These are phyloP conservation scores for Eimeria falciformis DNA, from an alignment of 169 alveolate species.

Conservation along the genomic window DNA sequence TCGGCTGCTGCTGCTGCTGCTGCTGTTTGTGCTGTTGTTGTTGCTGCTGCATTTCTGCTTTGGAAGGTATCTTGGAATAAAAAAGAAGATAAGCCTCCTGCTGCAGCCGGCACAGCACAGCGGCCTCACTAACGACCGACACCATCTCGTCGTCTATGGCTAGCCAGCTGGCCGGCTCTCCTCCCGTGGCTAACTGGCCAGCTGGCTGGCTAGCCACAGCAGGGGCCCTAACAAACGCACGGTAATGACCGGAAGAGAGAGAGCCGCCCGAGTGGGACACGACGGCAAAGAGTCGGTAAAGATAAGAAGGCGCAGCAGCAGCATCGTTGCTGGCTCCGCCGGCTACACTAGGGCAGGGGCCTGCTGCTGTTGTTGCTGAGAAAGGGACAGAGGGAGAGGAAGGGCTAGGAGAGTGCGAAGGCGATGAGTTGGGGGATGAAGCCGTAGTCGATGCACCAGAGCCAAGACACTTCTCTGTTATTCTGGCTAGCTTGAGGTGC, in stretches of 20 bases:
- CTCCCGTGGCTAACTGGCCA: background rate
- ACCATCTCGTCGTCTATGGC: slow-evolving; percentile 72
- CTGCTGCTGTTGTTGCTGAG: background rate
- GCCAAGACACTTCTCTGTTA: background rate
- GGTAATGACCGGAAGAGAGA: slow-evolving; percentile 82
- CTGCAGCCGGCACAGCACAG: slow-evolving; percentile 71
- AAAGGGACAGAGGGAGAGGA: background rate
- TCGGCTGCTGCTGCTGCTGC: slow-evolving; percentile 53
- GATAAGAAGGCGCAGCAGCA: slow-evolving; percentile 42
- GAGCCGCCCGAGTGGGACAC: slow-evolving; percentile 83
- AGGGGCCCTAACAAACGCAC: slow-evolving; percentile 78
- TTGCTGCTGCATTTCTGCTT: slow-evolving; percentile 59
- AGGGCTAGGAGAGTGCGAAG: slow-evolving; percentile 56
- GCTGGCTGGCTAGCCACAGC: slow-evolving; percentile 4
- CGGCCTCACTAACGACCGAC: slow-evolving; percentile 67
- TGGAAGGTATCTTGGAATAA: slow-evolving; percentile 61
- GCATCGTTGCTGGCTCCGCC: slow-evolving; percentile 3
- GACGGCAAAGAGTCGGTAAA: slow-evolving; percentile 82
- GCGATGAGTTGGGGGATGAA: slow-evolving; percentile 43
- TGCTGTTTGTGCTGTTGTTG: slow-evolving; percentile 32
- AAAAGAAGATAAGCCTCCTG: slow-evolving; percentile 72
- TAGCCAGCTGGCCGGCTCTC: slow-evolving; percentile 35
- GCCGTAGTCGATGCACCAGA: slow-evolving; percentile 62
- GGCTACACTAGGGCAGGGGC: background rate
- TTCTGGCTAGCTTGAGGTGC: background rate